These are phyloP conservation scores for Cucurbita pepo DNA, from an alignment of 306 rosid species.

Conservation along the genomic window DNA sequence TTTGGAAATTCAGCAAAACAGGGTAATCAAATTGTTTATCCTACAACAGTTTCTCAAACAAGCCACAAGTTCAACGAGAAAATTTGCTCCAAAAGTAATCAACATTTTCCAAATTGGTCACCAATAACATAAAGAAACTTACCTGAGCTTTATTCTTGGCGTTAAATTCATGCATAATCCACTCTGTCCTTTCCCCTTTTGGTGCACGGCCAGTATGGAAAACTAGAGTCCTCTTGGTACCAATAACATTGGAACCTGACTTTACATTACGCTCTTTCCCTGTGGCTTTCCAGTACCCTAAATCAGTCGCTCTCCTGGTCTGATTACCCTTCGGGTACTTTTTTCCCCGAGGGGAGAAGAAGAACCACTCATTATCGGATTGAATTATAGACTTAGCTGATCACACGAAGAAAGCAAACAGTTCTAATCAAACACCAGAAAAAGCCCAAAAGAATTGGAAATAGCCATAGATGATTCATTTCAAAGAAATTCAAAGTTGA, in stretches of 20 bases:
- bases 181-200: conserved; percentile 83
- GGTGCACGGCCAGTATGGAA: conserved; percentile 94
- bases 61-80: neutral
- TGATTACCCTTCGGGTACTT: conserved; percentile 93
- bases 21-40: neutral
- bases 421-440: neutral
- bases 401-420: neutral
- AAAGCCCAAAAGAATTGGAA: neutral
- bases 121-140: neutral
- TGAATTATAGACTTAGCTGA: conserved; percentile 57
- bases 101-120: neutral
- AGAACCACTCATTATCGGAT: conserved; percentile 85
- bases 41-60: neutral
- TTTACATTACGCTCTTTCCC: conserved; percentile 87
- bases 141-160: conserved; percentile 62
- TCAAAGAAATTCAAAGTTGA: neutral
- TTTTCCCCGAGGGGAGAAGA: conserved; percentile 88
- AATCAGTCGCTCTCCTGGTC: conserved; percentile 73
- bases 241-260: conserved; percentile 48
- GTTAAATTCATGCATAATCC: conserved; percentile 94
- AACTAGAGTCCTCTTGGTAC: conserved; percentile 83
- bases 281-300: conserved; percentile 85
- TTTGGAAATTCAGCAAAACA: neutral
- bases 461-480: neutral
- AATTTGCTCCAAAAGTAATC: neutral